Conservation (phyloP, 305 asterid species). For the Caryopteris hybrid region DNA sequence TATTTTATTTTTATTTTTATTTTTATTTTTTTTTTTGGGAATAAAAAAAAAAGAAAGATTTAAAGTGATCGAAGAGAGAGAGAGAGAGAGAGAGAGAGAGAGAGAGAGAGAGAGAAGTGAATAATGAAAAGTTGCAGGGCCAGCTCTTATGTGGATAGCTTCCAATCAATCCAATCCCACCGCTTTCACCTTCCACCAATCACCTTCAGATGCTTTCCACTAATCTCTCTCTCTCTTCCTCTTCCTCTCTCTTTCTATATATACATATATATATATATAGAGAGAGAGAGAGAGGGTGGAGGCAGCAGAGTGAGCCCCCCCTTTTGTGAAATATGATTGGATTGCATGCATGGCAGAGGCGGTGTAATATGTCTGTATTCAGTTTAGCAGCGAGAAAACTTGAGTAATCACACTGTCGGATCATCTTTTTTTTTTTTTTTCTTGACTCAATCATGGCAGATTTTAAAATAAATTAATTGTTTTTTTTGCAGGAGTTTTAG, state of each 20-base stretch:
- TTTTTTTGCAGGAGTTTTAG: no score
- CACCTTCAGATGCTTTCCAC: conserved; percentile 31
- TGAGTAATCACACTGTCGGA: conserved; percentile 10
- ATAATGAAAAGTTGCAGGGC: no score
- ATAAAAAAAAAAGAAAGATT: no score
- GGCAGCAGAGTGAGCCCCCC: no score
- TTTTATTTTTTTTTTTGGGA: no score
- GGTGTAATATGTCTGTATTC: conserved; percentile 20
- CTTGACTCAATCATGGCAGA: no score
- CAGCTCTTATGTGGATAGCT: no score
- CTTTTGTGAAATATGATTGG: conserved; percentile 14
- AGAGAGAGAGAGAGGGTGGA: neutral
- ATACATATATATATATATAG: neutral
- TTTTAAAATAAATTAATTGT: no score
- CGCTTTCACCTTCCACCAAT: conserved; percentile 61
- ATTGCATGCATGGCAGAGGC: conserved; percentile 37
- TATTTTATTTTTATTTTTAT: no score
- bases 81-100: no score
- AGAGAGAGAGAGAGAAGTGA: no score
- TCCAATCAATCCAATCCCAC: conserved; percentile 24
- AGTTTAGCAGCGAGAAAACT: neutral
- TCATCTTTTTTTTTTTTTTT: neutral
- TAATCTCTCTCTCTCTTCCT: conserved; percentile 26
- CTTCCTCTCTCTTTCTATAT: neutral
- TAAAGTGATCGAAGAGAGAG: no score